phyloP scores from a whole-genome alignment of 495 filamentous ascomycete species.

The Daldinia childiae region DNA sequence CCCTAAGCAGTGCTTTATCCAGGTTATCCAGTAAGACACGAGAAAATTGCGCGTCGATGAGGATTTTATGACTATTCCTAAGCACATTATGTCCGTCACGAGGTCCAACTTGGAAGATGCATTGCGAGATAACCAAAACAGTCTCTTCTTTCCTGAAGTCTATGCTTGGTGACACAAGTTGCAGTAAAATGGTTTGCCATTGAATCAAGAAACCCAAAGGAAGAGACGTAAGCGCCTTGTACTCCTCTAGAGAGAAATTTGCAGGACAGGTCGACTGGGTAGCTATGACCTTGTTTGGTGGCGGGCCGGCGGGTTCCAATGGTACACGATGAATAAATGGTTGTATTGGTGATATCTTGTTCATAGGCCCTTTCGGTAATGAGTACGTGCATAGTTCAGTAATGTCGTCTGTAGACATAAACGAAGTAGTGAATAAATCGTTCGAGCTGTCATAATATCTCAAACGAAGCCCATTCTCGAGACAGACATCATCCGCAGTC shows the following conservation, averaged over 20 bases:
- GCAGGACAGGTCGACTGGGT: slow-evolving; percentile 54
- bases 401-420: slow-evolving; percentile 34
- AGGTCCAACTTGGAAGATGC: slow-evolving; percentile 60
- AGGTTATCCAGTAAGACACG: slow-evolving; percentile 35
- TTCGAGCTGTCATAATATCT: slow-evolving; percentile 44
- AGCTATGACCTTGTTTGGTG: slow-evolving; percentile 59
- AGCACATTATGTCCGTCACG: slow-evolving; percentile 7
- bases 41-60: slow-evolving; percentile 28
- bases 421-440: slow-evolving; percentile 42
- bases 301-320: slow-evolving; percentile 35
- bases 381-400: slow-evolving; percentile 49
- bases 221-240: slow-evolving; percentile 58
- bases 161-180: slow-evolving; percentile 58
- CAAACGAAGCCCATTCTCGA: slow-evolving; percentile 56
- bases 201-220: slow-evolving; percentile 60
- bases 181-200: slow-evolving; percentile 64
- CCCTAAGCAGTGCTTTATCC: slow-evolving; percentile 32
- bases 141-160: slow-evolving; percentile 60
- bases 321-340: slow-evolving; percentile 51
- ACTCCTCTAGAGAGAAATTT: slow-evolving; percentile 60
- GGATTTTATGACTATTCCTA: slow-evolving; percentile 29
- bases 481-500: slow-evolving; percentile 51
- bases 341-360: slow-evolving; percentile 38
- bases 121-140: slow-evolving; percentile 58
- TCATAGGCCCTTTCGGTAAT: slow-evolving; percentile 36